These are phyloP conservation scores for Ophiosphaerella narmari DNA, from an alignment of 2,329 filamentous ascomycete genomes.

Conservation along the genomic window DNA sequence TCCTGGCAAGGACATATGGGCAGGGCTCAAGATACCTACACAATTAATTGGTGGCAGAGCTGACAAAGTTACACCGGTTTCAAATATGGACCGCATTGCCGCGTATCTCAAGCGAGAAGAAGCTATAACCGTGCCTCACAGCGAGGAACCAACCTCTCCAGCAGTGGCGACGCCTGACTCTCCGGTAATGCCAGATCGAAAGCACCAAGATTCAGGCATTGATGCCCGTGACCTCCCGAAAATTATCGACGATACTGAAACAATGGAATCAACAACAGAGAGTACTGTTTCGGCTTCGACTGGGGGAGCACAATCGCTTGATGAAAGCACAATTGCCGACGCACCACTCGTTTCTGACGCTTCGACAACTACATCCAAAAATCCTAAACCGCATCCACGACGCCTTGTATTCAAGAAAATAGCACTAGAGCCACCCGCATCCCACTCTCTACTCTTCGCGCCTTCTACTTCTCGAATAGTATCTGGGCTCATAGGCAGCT, in stretches of 20 bases:
- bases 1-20: conserved; percentile 73
- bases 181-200: conserved; percentile 31
- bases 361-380: conserved; percentile 4
- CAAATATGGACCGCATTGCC: conserved; percentile 71
- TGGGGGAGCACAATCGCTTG: conserved; percentile 42
- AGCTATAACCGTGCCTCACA: conserved; percentile 35
- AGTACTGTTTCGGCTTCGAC: conserved; percentile 14
- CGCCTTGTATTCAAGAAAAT: conserved; percentile 62
- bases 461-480: conserved; percentile 75
- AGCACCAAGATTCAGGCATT: conserved; percentile 42
- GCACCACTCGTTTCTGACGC: conserved; percentile 10
- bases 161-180: conserved; percentile 58
- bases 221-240: conserved; percentile 35
- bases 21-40: conserved; percentile 71
- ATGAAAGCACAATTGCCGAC: conserved; percentile 21
- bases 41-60: conserved; percentile 78
- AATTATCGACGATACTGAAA: conserved; percentile 19
- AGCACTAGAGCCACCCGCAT: conserved; percentile 76
- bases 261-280: conserved; percentile 17
- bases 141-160: conserved; percentile 47
- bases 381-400: conserved; percentile 31
- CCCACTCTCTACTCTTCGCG: conserved; percentile 83
- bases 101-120: conserved; percentile 46
- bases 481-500: conserved; percentile 80
- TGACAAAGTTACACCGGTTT: conserved; percentile 75